Evolutionary conservation across 192 early-diverging fungal species (phyloP).

Genomic region (Coemansia sp.): DNA sequence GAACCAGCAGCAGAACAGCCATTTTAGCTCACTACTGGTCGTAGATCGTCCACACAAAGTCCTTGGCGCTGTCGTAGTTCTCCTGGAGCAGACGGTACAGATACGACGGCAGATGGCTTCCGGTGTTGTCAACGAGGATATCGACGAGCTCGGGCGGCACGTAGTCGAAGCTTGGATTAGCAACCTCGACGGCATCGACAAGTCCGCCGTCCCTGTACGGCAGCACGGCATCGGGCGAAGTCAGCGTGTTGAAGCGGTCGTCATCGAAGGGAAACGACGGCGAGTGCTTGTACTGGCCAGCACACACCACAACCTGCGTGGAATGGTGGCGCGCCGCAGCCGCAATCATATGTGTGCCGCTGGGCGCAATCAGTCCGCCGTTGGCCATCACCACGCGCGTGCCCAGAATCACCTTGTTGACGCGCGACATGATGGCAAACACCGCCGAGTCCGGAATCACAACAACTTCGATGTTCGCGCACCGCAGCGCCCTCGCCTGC

Average conservation of each 20-base stretch:
- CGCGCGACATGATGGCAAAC: slow-evolving; percentile 96
- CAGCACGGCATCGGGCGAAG: slow-evolving; percentile 79
- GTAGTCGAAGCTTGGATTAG: slow-evolving; percentile 92
- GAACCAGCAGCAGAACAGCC: neutral
- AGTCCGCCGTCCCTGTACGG: slow-evolving; percentile 80
- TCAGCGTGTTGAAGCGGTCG: slow-evolving; percentile 76
- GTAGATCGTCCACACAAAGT: slow-evolving; percentile 45
- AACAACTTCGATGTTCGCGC: slow-evolving; percentile 85
- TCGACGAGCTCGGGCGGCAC: slow-evolving; percentile 88
- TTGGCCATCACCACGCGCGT: slow-evolving; percentile 92
- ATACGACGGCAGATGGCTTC: slow-evolving; percentile 76
- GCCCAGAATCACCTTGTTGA: slow-evolving; percentile 95
- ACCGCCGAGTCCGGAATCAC: slow-evolving; percentile 91
- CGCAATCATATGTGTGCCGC: slow-evolving; percentile 80
- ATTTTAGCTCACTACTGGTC: slow-evolving; percentile 12
- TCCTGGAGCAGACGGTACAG: slow-evolving; percentile 76
- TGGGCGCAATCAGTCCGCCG: slow-evolving; percentile 84
- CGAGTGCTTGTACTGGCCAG: slow-evolving; percentile 87
- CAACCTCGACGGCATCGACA: slow-evolving; percentile 75
- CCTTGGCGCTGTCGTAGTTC: slow-evolving; percentile 52
- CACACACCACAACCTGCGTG: slow-evolving; percentile 90
- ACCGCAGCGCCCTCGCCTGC: slow-evolving; percentile 72
- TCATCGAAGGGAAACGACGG: slow-evolving; percentile 87
- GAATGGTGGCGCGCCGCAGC: slow-evolving; percentile 91
- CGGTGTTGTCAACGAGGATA: slow-evolving; percentile 89